A percentile compares a stretch with the other conserved stretches of the same genome.
Evolutionary conservation across 495 filamentous ascomycete genomes (phyloP).

Genomic region (Pyronema domesticum): DNA sequence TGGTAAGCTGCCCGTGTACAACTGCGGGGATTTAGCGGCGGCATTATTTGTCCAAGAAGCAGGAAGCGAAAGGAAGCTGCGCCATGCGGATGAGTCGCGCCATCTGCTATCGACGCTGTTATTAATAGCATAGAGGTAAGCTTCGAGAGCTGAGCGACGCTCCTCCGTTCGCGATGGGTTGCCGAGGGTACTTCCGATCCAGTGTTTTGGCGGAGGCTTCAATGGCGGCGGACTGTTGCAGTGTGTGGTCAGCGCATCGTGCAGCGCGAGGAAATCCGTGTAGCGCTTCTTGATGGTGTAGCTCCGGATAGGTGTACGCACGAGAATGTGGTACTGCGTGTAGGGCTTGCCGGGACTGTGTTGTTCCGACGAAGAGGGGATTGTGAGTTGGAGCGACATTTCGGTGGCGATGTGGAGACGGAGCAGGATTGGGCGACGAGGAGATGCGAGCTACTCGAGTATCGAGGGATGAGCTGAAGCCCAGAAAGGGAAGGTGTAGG

Average conservation of each 20-base stretch:
- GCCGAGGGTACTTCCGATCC: constrained; percentile 62
- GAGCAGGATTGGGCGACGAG: too few relatives aligned
- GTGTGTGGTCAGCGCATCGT: constrained; percentile 46
- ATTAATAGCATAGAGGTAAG: constrained; percentile 69
- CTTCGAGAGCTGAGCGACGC: constrained; percentile 56
- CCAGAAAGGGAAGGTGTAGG: too few relatives aligned
- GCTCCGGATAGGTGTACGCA: constrained; percentile 73
- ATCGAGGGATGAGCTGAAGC: too few relatives aligned
- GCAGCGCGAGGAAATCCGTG: constrained; percentile 70
- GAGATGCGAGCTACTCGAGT: too few relatives aligned
- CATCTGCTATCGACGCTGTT: constrained; percentile 57
- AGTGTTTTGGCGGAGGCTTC: constrained; percentile 57
- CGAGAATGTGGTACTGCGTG: constrained; percentile 81
- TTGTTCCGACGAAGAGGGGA: constrained; percentile 49
- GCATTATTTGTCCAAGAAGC: constrained; percentile 29
- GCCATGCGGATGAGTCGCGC: constrained; percentile 72
- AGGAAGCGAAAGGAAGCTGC: constrained; percentile 72
- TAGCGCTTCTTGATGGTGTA: constrained; percentile 85
- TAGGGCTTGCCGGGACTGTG: constrained; percentile 48
- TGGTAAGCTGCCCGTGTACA: constrained; percentile 14
- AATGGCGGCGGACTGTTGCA: constrained; percentile 38
- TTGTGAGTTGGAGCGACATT: constrained; percentile 60
- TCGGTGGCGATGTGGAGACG: constrained; percentile 1
- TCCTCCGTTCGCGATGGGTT: constrained; percentile 64
- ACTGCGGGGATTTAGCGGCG: constrained; percentile 22